Conservation (phyloP, 148 eudicot genomes). For the Rhododendron williamsianum region DNA sequence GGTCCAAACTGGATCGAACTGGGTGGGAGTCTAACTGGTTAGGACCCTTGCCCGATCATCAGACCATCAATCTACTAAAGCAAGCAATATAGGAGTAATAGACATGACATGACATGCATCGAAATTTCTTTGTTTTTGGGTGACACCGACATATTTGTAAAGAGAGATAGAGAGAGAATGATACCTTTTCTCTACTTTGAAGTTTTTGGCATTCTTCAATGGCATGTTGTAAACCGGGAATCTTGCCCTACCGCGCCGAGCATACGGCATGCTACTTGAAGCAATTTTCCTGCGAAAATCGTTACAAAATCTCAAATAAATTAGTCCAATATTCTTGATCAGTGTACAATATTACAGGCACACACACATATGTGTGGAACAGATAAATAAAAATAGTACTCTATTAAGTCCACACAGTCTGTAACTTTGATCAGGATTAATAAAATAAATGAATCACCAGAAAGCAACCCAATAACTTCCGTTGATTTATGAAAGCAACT, state of each 20-base stretch:
- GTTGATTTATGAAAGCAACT: constrained; percentile 3
- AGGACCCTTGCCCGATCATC: background rate
- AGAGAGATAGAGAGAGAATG: background rate
- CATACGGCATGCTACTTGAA: constrained; percentile 25
- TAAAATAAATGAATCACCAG: background rate
- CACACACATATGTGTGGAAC: background rate
- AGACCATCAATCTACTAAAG: background rate
- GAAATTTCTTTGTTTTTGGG: background rate
- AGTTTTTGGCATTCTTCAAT: constrained; percentile 9
- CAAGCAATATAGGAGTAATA: background rate
- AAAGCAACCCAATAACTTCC: constrained; percentile 15
- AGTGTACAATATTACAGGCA: background rate
- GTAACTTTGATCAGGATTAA: background rate
- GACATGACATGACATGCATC: background rate
- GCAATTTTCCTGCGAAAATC: constrained; percentile 22
- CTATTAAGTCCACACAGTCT: background rate
- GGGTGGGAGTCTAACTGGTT: too few relatives aligned
- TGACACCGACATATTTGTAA: too few relatives aligned
- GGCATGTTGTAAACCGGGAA: constrained; percentile 19
- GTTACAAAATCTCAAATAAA: background rate
- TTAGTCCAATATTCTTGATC: background rate
- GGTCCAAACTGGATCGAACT: too few relatives aligned
- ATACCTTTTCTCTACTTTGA: constrained; percentile 4
- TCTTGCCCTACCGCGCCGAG: constrained; percentile 25
- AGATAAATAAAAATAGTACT: background rate